Evolutionary conservation across 768 basidiomycete species (phyloP).

Genomic region (Amanita molliuscula): DNA sequence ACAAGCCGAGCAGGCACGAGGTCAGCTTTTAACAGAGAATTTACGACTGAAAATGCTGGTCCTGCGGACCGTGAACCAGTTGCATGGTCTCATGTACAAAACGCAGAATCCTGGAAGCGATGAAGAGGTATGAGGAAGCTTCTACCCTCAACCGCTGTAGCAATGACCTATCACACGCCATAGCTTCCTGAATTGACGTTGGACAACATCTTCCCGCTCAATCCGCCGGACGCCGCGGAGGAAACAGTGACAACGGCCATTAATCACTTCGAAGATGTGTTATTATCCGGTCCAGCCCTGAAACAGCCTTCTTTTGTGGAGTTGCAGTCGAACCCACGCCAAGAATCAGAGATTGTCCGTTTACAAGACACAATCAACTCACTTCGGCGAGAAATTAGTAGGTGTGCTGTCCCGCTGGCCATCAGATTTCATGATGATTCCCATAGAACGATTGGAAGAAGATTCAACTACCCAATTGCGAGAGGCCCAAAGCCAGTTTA

Average conservation of each 20-base stretch:
- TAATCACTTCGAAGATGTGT: slow-evolving; percentile 2
- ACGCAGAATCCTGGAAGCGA: slow-evolving; percentile 1
- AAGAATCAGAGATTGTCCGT: slow-evolving; percentile 1
- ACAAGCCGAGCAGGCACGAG: slow-evolving; percentile 60
- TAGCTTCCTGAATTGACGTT: slow-evolving; percentile 1
- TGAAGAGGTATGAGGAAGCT: slow-evolving; percentile 11
- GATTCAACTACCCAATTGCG: slow-evolving; percentile 1
- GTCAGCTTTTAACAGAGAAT: slow-evolving; percentile 56
- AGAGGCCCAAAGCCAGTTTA: slow-evolving; percentile 3
- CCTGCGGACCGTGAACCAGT: slow-evolving; percentile 53
- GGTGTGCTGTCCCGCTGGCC: neutral
- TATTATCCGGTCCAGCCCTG: neutral
- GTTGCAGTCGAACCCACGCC: neutral
- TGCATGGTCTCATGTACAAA: slow-evolving; percentile 41
- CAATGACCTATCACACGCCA: neutral
- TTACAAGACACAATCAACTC: neutral
- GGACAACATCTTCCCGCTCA: slow-evolving; percentile 4
- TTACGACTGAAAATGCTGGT: slow-evolving; percentile 47
- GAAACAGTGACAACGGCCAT: neutral
- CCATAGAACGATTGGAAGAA: neutral
- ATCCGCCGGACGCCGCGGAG: slow-evolving; percentile 6
- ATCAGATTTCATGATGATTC: neutral
- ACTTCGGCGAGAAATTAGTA: slow-evolving; percentile 3
- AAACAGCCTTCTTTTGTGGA: neutral
- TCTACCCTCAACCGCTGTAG: neutral